Base-by-base conservation (phyloP, 768 basidiomycete species). In the Rhizopogon salebrosus region DNA sequence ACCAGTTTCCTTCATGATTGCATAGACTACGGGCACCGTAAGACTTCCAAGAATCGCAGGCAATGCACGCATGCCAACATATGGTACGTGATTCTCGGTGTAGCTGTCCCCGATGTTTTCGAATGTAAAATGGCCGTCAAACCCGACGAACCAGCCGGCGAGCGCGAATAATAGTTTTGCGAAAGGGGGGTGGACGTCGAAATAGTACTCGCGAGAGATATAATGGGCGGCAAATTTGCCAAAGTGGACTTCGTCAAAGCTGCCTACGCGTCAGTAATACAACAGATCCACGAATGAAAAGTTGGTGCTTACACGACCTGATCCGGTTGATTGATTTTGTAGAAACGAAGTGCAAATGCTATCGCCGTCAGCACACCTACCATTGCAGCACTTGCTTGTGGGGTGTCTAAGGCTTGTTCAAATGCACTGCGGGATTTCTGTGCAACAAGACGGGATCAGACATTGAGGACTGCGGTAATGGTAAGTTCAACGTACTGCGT, bases 151-250 rank as follows among this genome's bases (percentile, higher is more conserved):
- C 92, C 92, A 98, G 56, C 93, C 97, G 26, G 91, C 90, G 31
- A 97, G 79, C 38, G 87, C 97, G 63, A 95, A 92, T 23, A 99
- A 77, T 55, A 99, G 80, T 68, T 99, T 99, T 38, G 97, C 95
- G 48, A 98, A 82, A 2, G 97, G 97, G 35, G 97, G 97, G 63
- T 99, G 97, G 7, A 99, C 95, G 67, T 99, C 97, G 75, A 99
- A 99, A 73, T 98, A 98, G 75, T 98, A 99, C 70, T 97, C 83
- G 58, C 95, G 80, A 41, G 74, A 74, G 65, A 98, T 85, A 70
- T 99, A 99, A 71, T 93, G 90, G 5, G 91, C 83, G 11, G 97
- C 95, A 66, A 99, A 99, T 70, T 98, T 97, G 56, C 95, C 95
- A 65, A 98, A 98, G 66, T 98, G 95, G 11, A 98, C 95, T 72